phyloP scores from a whole-genome alignment of 768 basidiomycete species.

The Pleurotus salmoneostramineus region DNA sequence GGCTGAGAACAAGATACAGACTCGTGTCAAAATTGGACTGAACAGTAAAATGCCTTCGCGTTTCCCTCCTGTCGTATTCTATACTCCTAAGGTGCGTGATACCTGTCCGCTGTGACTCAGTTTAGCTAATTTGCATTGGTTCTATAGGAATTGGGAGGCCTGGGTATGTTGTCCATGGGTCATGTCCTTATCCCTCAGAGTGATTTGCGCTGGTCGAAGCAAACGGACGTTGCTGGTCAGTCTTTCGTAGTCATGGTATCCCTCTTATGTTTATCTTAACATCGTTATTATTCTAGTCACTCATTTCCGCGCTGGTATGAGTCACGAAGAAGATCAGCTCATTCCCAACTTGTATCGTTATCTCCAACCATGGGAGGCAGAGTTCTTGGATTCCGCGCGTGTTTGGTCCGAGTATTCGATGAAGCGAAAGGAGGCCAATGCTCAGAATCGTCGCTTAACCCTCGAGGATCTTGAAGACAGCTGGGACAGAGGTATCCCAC shows the following conservation, averaged over 20 bases:
- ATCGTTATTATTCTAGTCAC: slow-evolving; percentile 51
- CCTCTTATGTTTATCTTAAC: not conserved
- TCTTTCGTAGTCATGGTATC: slow-evolving; percentile 6
- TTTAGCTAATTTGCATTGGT: slow-evolving; percentile 2
- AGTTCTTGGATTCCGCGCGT: slow-evolving; percentile 96
- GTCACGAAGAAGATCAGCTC: slow-evolving; percentile 89
- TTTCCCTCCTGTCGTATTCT: slow-evolving; percentile 96
- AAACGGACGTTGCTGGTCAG: slow-evolving; percentile 89
- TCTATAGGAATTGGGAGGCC: slow-evolving; percentile 83
- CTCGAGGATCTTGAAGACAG: slow-evolving; percentile 97
- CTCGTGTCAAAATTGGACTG: slow-evolving; percentile 98
- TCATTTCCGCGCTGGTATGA: slow-evolving; percentile 99
- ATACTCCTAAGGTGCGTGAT: slow-evolving; percentile 76
- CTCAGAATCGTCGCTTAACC: slow-evolving; percentile 94
- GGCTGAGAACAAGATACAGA: slow-evolving; percentile 99
- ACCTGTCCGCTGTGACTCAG: not conserved
- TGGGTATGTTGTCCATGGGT: slow-evolving; percentile 99
- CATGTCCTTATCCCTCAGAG: slow-evolving; percentile 98
- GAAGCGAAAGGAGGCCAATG: slow-evolving; percentile 99
- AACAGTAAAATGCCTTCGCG: slow-evolving; percentile 99
- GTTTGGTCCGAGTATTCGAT: slow-evolving; percentile 99
- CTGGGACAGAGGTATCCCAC: slow-evolving; percentile 98
- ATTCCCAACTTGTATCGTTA: slow-evolving; percentile 98
- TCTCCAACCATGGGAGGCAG: slow-evolving; percentile 95
- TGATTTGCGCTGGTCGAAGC: slow-evolving; percentile 96